These are phyloP conservation scores for Epichloe aotearoae DNA, from an alignment of 2,329 filamentous ascomycete genomes.

Conservation along the genomic window DNA sequence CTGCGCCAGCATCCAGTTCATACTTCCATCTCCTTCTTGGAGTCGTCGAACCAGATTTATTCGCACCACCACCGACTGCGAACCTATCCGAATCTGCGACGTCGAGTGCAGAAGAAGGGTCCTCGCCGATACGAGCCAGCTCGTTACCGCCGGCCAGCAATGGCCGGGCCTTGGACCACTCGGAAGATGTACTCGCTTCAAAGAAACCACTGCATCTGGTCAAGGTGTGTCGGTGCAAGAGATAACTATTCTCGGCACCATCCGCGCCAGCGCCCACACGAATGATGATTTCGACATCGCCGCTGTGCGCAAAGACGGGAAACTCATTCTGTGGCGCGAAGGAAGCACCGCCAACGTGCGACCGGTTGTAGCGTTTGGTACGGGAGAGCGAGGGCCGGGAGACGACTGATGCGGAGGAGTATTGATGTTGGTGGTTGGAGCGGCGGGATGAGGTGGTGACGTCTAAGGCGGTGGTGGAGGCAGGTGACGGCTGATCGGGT, in stretches of 20 bases:
- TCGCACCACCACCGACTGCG: not conserved
- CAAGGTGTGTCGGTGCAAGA: slow-evolving; percentile 77
- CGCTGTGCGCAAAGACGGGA: slow-evolving; percentile 76
- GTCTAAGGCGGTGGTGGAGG: slow-evolving; percentile 1
- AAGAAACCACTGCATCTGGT: slow-evolving; percentile 91
- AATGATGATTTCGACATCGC: slow-evolving; percentile 84
- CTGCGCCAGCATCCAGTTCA: slow-evolving; percentile 66
- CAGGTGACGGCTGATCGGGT: slow-evolving; percentile 29
- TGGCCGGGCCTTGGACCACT: slow-evolving; percentile 42
- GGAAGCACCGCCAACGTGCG: slow-evolving; percentile 59
- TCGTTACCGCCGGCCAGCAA: slow-evolving; percentile 25
- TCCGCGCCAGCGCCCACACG: slow-evolving; percentile 44
- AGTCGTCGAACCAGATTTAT: not conserved
- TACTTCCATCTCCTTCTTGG: slow-evolving; percentile 61
- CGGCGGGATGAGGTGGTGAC: slow-evolving; percentile 2
- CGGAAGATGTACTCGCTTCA: slow-evolving; percentile 67
- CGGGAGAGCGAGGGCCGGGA: slow-evolving; percentile 47
- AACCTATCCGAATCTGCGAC: slow-evolving; percentile 8
- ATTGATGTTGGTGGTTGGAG: not conserved
- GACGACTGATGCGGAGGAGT: slow-evolving; percentile 35
- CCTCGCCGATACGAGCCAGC: slow-evolving; percentile 41
- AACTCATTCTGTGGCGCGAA: slow-evolving; percentile 78
- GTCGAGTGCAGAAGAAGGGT: slow-evolving; percentile 14
- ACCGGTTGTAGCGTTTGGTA: slow-evolving; percentile 63
- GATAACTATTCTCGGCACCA: slow-evolving; percentile 57